A percentile compares a stretch with the other conserved stretches of the same genome.
phyloP scores from a whole-genome alignment of 495 filamentous ascomycete species.

The Penicillium soppii region DNA sequence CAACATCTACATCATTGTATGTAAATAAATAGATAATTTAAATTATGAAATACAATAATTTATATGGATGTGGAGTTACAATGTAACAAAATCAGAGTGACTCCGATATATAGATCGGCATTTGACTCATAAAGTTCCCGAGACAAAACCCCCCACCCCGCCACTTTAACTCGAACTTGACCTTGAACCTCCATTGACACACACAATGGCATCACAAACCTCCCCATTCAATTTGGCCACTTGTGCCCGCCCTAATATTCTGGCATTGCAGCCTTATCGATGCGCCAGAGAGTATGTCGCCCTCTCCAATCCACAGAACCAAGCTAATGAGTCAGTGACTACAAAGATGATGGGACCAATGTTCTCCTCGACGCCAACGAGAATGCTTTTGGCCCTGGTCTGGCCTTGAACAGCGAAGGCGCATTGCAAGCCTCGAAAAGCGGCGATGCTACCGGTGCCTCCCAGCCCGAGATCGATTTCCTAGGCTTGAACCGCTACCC shows the following conservation, averaged over 20 bases:
- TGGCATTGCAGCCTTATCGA: conserved; percentile 78
- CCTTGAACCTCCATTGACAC: conserved; percentile 7
- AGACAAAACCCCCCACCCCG: conserved; percentile 24
- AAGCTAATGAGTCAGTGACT: conserved; percentile 69
- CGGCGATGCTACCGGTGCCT: conserved; percentile 34
- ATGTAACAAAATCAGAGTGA: no score
- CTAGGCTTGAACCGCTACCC: conserved; percentile 88
- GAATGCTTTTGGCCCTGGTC: conserved; percentile 86
- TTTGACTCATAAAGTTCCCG: conserved; percentile 20
- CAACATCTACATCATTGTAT: no score
- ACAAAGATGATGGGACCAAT: conserved; percentile 97
- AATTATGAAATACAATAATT: no score
- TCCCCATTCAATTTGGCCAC: conserved; percentile 71
- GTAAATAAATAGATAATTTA: no score
- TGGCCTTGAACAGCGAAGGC: conserved; percentile 49
- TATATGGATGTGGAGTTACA: no score
- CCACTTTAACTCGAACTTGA: no score
- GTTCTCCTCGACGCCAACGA: conserved; percentile 97
- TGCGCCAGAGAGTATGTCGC: conserved; percentile 76
- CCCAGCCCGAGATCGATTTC: conserved; percentile 60
- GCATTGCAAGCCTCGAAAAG: conserved; percentile 39
- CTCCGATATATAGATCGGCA: conserved; percentile 4
- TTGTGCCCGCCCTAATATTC: conserved; percentile 81
- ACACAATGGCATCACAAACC: conserved; percentile 39
- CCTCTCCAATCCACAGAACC: conserved; percentile 13